phyloP scores from a whole-genome alignment of 495 filamentous ascomycete species.

The Xylaria sp. region DNA sequence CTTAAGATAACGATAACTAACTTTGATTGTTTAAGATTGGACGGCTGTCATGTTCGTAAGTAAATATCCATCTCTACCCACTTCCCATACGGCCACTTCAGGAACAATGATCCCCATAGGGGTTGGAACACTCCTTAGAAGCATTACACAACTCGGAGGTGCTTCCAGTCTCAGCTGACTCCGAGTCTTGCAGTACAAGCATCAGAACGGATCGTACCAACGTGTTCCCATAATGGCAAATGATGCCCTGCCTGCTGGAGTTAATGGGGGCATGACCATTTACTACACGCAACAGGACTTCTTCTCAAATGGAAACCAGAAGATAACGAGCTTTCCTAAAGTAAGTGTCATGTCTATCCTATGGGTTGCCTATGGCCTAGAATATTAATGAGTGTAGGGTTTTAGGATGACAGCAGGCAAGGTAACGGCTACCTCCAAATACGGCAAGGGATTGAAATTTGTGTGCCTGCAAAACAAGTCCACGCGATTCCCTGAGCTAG shows the following conservation, averaged over 20 bases:
- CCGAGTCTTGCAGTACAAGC: slow-evolving; percentile 45
- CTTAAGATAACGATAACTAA: neutral
- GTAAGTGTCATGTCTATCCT: slow-evolving; percentile 36
- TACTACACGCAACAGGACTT: slow-evolving; percentile 62
- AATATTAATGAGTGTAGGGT: slow-evolving; percentile 41
- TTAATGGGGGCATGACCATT: slow-evolving; percentile 61
- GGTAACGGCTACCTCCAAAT: slow-evolving; percentile 44
- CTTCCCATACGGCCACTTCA: neutral
- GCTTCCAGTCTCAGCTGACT: neutral
- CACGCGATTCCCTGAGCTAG: slow-evolving; percentile 54
- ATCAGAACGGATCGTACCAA: slow-evolving; percentile 60
- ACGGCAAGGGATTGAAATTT: slow-evolving; percentile 52
- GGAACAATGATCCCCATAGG: neutral
- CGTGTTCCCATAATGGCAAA: slow-evolving; percentile 58
- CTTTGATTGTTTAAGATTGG: neutral
- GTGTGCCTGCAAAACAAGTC: slow-evolving; percentile 55
- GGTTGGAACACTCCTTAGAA: neutral
- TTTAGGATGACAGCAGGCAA: slow-evolving; percentile 63
- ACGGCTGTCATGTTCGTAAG: slow-evolving; percentile 15
- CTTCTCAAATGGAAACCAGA: slow-evolving; percentile 51
- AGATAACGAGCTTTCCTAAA: slow-evolving; percentile 59
- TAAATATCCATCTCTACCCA: neutral
- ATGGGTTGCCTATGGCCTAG: neutral
- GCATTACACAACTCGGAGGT: neutral
- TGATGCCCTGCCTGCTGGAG: slow-evolving; percentile 53